Evolutionary conservation across 2,329 filamentous ascomycete species (phyloP).

Genomic region (Fusarium sp.): DNA sequence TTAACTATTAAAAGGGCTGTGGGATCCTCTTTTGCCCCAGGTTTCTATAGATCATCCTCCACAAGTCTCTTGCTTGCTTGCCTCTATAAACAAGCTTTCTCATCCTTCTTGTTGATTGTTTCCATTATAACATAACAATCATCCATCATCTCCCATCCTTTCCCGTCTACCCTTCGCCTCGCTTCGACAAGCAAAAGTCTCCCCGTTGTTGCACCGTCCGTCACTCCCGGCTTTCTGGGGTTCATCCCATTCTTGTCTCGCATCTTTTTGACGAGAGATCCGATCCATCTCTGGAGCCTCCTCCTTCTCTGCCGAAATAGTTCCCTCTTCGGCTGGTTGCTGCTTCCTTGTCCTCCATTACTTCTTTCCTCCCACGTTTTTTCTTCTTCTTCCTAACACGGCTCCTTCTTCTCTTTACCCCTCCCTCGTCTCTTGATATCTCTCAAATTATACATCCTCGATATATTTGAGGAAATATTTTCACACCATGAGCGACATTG

Average conservation of each 20-base stretch:
- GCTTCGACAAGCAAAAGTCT: constrained; percentile 33
- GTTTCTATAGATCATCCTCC: neutral
- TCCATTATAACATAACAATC: neutral
- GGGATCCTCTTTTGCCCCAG: constrained; percentile 7
- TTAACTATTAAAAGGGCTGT: constrained; percentile 36
- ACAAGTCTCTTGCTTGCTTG: neutral
- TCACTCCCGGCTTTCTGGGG: constrained; percentile 38
- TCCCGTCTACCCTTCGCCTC: constrained; percentile 22
- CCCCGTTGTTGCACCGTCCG: constrained; percentile 39
- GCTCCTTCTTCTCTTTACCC: constrained; percentile 12
- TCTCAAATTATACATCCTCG: neutral
- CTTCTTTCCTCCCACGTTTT: constrained; percentile 36
- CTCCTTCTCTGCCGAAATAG: constrained; percentile 8
- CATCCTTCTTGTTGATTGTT: constrained; percentile 3
- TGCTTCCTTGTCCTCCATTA: constrained; percentile 33
- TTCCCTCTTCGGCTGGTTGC: constrained; percentile 35
- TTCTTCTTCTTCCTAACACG: constrained; percentile 4
- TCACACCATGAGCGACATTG: constrained; percentile 48
- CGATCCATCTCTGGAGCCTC: constrained; percentile 18
- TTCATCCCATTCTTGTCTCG: constrained; percentile 30
- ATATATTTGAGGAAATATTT: neutral
- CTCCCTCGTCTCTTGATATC: constrained; percentile 5
- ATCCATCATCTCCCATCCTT: neutral
- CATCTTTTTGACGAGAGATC: constrained; percentile 29
- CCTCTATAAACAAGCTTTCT: neutral